Evolutionary conservation across 2,329 filamentous ascomycete species (phyloP), one percentile per base, ranked within the genome.

Genomic region (Orbilia quercus): DNA sequence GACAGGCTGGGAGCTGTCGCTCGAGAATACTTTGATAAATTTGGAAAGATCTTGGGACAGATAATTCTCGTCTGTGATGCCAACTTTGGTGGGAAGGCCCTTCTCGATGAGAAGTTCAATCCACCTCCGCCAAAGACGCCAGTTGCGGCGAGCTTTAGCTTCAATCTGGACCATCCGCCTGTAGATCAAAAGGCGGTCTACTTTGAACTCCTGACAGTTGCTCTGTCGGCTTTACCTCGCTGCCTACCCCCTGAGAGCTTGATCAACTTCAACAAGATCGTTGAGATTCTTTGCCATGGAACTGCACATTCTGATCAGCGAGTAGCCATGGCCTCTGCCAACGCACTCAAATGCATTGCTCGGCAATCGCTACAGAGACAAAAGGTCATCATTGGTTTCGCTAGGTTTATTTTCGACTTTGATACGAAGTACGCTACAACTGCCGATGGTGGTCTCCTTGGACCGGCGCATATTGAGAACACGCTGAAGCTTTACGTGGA

Each of bases 401-500:
- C 95, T 38, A 86, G 93, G 23, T 99, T 98, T 81, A 99, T 99
- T 59, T 99, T 99, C 83, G 96, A 95, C 77, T 99, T 98, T 80
- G 96, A 99, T 80, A 93, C 96, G 76, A 89, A 93, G 22, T 99
- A 99, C 80, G 92, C 94, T 0, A 98, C 95, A 31, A 97, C 98
- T 89, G 96, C 93, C 7, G 95, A 99, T 78, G 95, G 96, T 31
- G 95, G 95, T 1, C 95, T 99, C 89, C 87, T 99, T 22, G 95
- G 94, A 0, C 89, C 91, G 34, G 91, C 90, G 2, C 95, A 99
- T 78, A 97, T 99, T 66, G 95, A 99, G 80, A 96, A 89, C 76
- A 99, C 95, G 0, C 81, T 99, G 18, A 89, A 90, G 75, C 84
- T 99, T 9, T 99, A 99, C 78, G 91, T 98, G 25, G 93, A 99